Conservation (phyloP, 2,329 filamentous ascomycete species). For the Fusarium sp. region DNA sequence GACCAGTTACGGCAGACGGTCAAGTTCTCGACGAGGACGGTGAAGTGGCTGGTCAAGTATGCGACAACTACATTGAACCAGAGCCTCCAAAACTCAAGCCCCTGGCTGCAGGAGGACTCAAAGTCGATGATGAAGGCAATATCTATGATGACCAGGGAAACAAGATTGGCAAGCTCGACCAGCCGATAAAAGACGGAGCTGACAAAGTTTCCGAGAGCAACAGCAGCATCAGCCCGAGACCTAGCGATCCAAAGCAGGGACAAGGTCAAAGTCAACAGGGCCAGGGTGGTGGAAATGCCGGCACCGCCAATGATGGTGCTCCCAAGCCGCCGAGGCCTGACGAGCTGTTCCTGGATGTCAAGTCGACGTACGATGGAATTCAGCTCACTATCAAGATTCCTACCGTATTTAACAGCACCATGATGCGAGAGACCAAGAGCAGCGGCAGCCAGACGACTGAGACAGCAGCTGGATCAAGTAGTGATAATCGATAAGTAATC, state of each 20-base stretch:
- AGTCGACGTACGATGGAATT: conserved; percentile 68
- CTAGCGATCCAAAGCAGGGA: neutral
- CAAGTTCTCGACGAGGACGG: conserved; percentile 79
- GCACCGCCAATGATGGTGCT: neutral
- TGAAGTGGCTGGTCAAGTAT: conserved; percentile 81
- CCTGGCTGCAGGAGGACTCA: conserved; percentile 61
- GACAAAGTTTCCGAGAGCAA: conserved; percentile 22
- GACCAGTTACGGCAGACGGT: conserved; percentile 58
- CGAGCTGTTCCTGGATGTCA: conserved; percentile 68
- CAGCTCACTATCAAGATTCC: conserved; percentile 69
- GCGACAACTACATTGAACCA: conserved; percentile 63
- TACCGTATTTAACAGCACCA: conserved; percentile 61
- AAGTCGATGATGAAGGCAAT: conserved; percentile 68
- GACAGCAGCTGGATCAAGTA: conserved; percentile 2
- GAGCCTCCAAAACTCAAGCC: conserved; percentile 63
- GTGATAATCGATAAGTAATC: conserved; percentile 33
- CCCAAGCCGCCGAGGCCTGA: conserved; percentile 55
- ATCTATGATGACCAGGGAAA: conserved; percentile 68
- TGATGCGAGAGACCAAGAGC: conserved; percentile 22
- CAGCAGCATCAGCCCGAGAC: neutral
- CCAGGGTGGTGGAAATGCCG: conserved; percentile 4
- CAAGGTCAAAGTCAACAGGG: conserved; percentile 3
- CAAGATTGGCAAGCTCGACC: conserved; percentile 71
- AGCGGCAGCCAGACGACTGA: conserved; percentile 18
- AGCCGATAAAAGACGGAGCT: conserved; percentile 43